Base-by-base conservation (phyloP, 352 stramenopile genomes). In the Elongisporangium undulatum region DNA sequence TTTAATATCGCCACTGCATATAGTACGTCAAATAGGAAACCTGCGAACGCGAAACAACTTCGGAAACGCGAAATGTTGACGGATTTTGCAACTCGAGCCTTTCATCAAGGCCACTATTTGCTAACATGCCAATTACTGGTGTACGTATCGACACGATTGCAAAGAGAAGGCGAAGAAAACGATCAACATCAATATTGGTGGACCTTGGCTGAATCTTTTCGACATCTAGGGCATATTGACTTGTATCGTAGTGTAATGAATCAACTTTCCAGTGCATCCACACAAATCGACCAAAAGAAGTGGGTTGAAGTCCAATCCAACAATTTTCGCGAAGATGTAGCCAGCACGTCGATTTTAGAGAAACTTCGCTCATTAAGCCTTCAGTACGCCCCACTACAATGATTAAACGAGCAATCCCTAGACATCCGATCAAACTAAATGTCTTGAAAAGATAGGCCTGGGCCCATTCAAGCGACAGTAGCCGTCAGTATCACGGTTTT, bases 171-270 rank as follows among this genome's bases (percentile, higher is more conserved):
- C 3, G 56, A 54, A 22, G 23, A 59, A 9, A 23, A 55, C 12
- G 69, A 77, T 29, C 51, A 50, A 17, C 64, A 60, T 15, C 53
- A 51, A 3, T 64, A 69, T 24, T 92, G 80, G 80, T 79, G 78
- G 68, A 64, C 53, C 19, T 68, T 92, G n/a, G 73, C 72, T 3
- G 80, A 92, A 59, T 61, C 71, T 7, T 87, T 90, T 62, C 77
- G 77, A 0, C 82, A 90, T 51, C 56, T 92, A 19, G 78, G 78
- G 0, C 64, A 74, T 17, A 16, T 87, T 6, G 78, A 86, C 10
- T 54, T 85, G 52, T 87, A 84, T 48, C 55, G 87, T 0, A 70
- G 77, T 20, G 78, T 70, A 12, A 67, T 53, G 9, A 55, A 52
- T 13, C 72, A 72, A 20, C 9, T 41, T 41, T 41, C 29, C 29